Conservation (phyloP, 192 early-diverging fungal species). For the Oehlia diaphana region DNA sequence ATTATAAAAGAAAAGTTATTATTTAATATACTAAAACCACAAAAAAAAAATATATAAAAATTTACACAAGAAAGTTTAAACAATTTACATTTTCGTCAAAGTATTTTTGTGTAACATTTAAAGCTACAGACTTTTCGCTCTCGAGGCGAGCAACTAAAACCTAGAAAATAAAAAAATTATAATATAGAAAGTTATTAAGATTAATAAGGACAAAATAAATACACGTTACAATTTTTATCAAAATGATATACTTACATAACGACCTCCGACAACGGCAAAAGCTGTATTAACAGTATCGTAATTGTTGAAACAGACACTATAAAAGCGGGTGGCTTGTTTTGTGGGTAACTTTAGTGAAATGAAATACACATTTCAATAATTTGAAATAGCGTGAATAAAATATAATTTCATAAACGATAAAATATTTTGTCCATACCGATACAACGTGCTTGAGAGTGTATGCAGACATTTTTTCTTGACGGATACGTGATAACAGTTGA, state of each 20-base stretch:
- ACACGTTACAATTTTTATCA: not conserved
- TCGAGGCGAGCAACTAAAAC: not conserved
- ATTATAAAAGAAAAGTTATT: not conserved
- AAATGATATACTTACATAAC: not conserved
- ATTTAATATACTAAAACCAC: not conserved
- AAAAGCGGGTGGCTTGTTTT: not conserved
- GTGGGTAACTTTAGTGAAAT: too few species aligned
- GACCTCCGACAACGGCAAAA: slow-evolving; percentile 17
- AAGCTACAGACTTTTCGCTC: not conserved
- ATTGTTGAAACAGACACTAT: slow-evolving; percentile 8
- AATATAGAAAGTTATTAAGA: not conserved
- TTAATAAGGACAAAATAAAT: not conserved
- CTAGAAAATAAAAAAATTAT: not conserved
- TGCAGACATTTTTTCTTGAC: too few species aligned
- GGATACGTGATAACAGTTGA: too few species aligned
- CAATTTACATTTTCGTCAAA: slow-evolving; percentile 20
- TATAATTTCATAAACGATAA: too few species aligned
- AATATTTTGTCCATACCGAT: too few species aligned
- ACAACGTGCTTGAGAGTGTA: too few species aligned
- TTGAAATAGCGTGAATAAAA: too few species aligned
- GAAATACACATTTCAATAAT: too few species aligned
- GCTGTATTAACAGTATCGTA: not conserved
- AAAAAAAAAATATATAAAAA: not conserved
- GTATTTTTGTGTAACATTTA: slow-evolving; percentile 10
- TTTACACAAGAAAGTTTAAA: not conserved